These are phyloP conservation scores for Pythium utonaiense DNA, from an alignment of 352 stramenopile species.

Conservation along the genomic window DNA sequence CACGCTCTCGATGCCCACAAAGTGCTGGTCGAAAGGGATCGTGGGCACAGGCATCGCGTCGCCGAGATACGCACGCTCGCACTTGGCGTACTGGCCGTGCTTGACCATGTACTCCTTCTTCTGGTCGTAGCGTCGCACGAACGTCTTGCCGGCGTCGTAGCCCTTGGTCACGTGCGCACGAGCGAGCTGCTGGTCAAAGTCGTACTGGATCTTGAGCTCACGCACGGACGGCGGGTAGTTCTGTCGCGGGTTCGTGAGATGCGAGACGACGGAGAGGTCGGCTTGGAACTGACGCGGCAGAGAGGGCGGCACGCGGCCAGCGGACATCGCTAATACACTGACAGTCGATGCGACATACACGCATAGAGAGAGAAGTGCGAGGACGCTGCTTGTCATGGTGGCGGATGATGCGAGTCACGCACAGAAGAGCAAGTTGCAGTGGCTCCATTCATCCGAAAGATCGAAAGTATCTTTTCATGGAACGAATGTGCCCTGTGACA, in stretches of 20 bases:
- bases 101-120: slow-evolving; percentile 79
- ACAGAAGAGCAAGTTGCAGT: neutral
- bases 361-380: neutral
- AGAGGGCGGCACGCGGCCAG: slow-evolving; percentile 20
- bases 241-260: slow-evolving; percentile 54
- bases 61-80: slow-evolving; percentile 67
- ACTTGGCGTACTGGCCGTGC: slow-evolving; percentile 56
- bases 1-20: slow-evolving; percentile 58
- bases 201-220: slow-evolving; percentile 57
- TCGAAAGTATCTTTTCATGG: neutral
- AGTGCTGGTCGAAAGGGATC: slow-evolving; percentile 49
- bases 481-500: neutral
- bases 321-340: neutral
- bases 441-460: neutral
- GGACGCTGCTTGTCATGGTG: neutral
- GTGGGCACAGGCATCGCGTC: slow-evolving; percentile 52
- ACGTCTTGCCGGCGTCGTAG: slow-evolving; percentile 69
- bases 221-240: slow-evolving; percentile 54
- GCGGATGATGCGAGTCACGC: neutral
- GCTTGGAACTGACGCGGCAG: slow-evolving; percentile 61
- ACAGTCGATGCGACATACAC: neutral
- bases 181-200: slow-evolving; percentile 55
- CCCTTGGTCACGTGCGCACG: slow-evolving; percentile 55
- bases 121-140: slow-evolving; percentile 65
- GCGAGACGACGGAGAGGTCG: slow-evolving; percentile 50